Conservation (phyloP, 2,329 filamentous ascomycete species). For the Alternaria sp. region DNA sequence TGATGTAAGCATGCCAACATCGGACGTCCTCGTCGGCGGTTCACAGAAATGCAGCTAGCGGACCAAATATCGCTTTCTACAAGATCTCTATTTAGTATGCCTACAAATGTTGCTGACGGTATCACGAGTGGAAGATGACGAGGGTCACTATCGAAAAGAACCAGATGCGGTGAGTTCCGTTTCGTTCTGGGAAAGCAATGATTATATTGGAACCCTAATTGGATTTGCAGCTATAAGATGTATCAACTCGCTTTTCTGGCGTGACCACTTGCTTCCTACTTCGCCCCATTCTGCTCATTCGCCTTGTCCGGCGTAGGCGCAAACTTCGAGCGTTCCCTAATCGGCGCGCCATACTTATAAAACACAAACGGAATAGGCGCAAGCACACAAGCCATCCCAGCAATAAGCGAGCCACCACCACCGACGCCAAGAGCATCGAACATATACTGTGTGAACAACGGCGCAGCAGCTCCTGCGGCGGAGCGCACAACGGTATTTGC, state of each 20-base stretch:
- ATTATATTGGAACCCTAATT: not conserved
- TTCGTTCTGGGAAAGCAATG: not conserved
- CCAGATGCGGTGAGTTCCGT: not conserved
- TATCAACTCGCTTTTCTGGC: not conserved
- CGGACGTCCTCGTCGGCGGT: not conserved
- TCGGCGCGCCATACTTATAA: not conserved
- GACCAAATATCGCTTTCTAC: not conserved
- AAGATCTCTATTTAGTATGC: not conserved
- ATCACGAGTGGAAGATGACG: not conserved
- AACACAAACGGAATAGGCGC: not conserved
- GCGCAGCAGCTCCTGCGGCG: not conserved
- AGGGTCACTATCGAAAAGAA: not conserved
- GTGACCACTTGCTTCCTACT: not conserved
- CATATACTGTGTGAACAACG: not conserved
- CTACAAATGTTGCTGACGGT: accelerated
- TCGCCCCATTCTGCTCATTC: not conserved
- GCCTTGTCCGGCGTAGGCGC: not conserved
- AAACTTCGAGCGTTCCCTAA: not conserved
- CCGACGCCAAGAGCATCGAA: not conserved
- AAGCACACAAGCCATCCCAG: not conserved
- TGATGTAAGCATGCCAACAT: not conserved
- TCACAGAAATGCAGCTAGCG: not conserved
- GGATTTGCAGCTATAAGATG: not conserved
- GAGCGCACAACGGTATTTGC: not conserved
- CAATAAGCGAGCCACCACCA: not conserved